Conservation (phyloP, 148 eudicot species). For the Camellia japonica region DNA sequence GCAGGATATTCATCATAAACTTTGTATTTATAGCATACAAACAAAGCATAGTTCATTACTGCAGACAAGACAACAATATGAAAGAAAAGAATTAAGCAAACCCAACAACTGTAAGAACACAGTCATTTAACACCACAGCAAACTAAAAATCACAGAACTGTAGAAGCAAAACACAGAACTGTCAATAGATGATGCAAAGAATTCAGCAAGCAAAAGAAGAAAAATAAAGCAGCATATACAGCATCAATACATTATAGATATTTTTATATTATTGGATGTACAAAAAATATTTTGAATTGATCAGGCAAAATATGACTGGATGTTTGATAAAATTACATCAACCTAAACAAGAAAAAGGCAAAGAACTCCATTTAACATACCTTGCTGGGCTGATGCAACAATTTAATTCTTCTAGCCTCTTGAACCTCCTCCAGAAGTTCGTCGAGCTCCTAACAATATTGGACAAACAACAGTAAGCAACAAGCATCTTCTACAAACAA, state of each 20-base stretch:
- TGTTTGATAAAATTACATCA: not conserved
- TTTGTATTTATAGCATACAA: not conserved
- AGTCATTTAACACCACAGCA: not conserved
- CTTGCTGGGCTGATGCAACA: constrained; percentile 95
- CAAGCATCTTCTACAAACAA: constrained; percentile 1
- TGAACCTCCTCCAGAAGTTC: constrained; percentile 87
- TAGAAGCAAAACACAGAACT: not conserved
- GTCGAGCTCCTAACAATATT: constrained; percentile 64
- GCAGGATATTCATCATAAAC: not conserved
- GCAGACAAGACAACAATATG: not conserved
- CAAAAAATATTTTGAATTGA: not conserved
- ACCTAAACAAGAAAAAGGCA: not conserved
- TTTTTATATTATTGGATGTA: not conserved
- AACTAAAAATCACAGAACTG: not conserved
- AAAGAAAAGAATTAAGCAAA: not conserved
- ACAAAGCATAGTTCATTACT: not conserved
- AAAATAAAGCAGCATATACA: not conserved
- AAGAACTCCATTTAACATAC: constrained; percentile 30
- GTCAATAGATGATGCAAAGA: not conserved
- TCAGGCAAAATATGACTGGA: not conserved
- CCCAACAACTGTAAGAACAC: not conserved
- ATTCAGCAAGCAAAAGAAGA: constrained; percentile 6
- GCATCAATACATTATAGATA: not conserved
- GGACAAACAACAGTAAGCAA: constrained; percentile 3
- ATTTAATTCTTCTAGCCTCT: constrained; percentile 82